Base-by-base conservation (phyloP, 768 basidiomycete genomes). In the Leccinum subgranulosum region DNA sequence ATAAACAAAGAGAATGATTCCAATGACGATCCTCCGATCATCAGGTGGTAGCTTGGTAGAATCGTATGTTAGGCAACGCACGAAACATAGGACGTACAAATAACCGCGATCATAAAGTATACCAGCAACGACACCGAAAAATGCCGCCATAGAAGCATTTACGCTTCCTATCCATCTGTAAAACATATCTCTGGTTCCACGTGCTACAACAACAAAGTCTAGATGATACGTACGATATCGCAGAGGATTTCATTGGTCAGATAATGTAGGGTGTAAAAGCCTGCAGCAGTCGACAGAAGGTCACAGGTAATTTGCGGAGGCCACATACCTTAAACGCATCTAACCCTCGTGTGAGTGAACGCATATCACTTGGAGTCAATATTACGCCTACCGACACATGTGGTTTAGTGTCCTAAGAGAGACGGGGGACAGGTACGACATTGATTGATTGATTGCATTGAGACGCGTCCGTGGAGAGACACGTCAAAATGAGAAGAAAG, bases 41-140 rank as follows among this genome's bases (percentile, higher is more conserved):
- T 73, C 15, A 83, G 56, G 43, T 74, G 68, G 56, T 79, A 77
- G 60, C 80, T 80, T 60, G 28, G 25, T 23, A 33, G 4, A 10
- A 51, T 50, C 12, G n/a, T 49, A 33, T 6, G 1, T 25, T 25
- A 47, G 41, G 1, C 43, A 34, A 29, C 17, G 21, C 11, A 9
- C 8, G 6, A 1, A n/a, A 50, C 9, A 10, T 12, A 6, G 2
- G 25, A 59, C 66, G 14, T 57, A 79, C 78, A 80, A 82, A 69
- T 79, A 78, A 53, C 83, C 83, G n/a, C 72, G 72, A 53, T 84
- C 83, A 59, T 78, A 81, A 10, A 77, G 74, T 49, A 73, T 64
- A 4, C 83, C 83, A 5, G 77, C 65, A 34, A 81, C 29, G 9
- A 79, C 55, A 15, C 81, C 74, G n/a, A 69, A 58, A 0, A 67